Percentiles rank a stretch among this genome's conserved stretches.
These are phyloP conservation scores for Neonectria faginata DNA, from an alignment of 2,329 filamentous ascomycete species.

Conservation along the genomic window DNA sequence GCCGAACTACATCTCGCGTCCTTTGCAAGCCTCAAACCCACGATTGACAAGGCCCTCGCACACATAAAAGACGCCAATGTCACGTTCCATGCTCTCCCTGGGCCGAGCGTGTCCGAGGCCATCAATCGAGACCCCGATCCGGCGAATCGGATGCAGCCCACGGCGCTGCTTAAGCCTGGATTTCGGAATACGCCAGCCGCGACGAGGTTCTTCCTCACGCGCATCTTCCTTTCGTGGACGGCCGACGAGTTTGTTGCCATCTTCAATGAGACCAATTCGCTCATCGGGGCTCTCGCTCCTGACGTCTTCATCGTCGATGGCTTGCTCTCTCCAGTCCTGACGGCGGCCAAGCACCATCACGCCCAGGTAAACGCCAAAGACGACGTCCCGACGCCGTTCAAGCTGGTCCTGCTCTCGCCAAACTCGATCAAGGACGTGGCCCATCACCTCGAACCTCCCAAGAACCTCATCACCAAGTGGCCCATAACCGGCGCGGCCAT, in stretches of 20 bases:
- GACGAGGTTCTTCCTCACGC: constrained; percentile 2
- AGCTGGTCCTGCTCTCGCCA: constrained; percentile 18
- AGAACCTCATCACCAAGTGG: constrained; percentile 3
- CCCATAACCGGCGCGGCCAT: not conserved
- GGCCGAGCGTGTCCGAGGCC: not conserved
- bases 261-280: not conserved
- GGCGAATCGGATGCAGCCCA: not conserved
- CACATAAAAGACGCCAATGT: not conserved
- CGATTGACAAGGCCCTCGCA: not conserved
- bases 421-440: constrained; percentile 25
- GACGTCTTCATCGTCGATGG: not conserved
- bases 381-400: not conserved
- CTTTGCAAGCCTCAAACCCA: not conserved
- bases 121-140: not conserved
- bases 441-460: not conserved
- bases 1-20: constrained; percentile 18
- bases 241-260: not conserved
- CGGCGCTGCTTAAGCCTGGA: constrained; percentile 1
- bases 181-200: not conserved
- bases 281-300: not conserved
- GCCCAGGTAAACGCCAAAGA: not conserved
- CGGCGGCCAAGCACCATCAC: constrained; percentile 9
- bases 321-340: constrained; percentile 16
- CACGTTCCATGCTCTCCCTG: not conserved
- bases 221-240: not conserved